Conservation (phyloP, 768 basidiomycete genomes). For the Pleurotus sapidus region DNA sequence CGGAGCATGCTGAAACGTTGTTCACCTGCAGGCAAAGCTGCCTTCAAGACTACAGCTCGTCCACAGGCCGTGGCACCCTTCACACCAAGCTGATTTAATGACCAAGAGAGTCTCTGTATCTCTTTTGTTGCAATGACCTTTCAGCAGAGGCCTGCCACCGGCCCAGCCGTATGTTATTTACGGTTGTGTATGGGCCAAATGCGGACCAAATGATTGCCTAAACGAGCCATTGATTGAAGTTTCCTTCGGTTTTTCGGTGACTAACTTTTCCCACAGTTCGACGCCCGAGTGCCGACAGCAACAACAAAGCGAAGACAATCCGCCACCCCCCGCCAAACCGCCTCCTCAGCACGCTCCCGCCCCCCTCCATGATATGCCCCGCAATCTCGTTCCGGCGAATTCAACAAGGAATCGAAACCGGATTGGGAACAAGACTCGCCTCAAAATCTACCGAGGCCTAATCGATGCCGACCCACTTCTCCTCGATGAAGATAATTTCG, state of each 20-base stretch:
- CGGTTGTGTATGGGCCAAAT: neutral
- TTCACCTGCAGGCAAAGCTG: no score
- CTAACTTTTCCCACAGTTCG: constrained; percentile 7
- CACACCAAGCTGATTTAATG: no score
- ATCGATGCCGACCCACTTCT: constrained; percentile 79
- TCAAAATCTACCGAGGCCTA: constrained; percentile 78
- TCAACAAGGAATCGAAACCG: constrained; percentile 84
- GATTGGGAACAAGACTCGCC: constrained; percentile 90
- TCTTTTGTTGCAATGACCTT: no score
- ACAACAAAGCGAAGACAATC: constrained; percentile 42
- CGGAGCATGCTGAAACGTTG: no score
- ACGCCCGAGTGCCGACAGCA: constrained; percentile 42
- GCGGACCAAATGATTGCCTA: constrained; percentile 2
- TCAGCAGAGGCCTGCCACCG: no score
- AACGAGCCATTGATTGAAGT: constrained; percentile 1
- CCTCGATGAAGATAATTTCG: constrained; percentile 69
- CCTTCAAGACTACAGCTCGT: no score
- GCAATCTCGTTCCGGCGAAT: constrained; percentile 72
- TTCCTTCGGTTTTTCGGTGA: constrained; percentile 9
- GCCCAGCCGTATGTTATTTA: neutral
- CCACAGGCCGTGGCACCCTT: no score
- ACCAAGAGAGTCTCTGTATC: no score
- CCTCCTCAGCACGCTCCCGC: constrained; percentile 29
- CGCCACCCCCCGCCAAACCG: constrained; percentile 31
- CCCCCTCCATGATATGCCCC: constrained; percentile 84